Conservation (phyloP, 2,329 filamentous ascomycete species). For the Apiospora rasikravindrae region DNA sequence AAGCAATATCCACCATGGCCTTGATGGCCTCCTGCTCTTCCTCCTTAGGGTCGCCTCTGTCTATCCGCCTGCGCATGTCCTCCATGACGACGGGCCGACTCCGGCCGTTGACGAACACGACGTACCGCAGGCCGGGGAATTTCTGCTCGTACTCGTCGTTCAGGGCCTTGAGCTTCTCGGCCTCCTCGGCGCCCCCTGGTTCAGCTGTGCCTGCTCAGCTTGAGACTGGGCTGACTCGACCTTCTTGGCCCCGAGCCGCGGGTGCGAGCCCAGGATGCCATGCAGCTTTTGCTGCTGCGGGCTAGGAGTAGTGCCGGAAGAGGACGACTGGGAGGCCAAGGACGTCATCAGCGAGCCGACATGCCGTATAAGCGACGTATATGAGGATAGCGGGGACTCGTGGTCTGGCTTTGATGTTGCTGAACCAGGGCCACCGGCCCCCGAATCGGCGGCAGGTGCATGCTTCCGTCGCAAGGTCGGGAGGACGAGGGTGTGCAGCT, state of each 20-base stretch:
- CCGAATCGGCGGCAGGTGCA: constrained; percentile 80
- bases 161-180: constrained; percentile 60
- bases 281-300: constrained; percentile 61
- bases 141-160: constrained; percentile 80
- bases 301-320: constrained; percentile 37
- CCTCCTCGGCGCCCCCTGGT: constrained; percentile 57
- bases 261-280: constrained; percentile 79
- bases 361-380: constrained; percentile 70
- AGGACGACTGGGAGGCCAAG: constrained; percentile 56
- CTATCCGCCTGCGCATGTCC: constrained; percentile 80
- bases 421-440: constrained; percentile 61
- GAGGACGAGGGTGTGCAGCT: constrained; percentile 74
- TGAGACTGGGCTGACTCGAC: constrained; percentile 81
- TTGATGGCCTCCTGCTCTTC: constrained; percentile 78
- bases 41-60: constrained; percentile 64
- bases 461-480: constrained; percentile 61
- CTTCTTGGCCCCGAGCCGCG: constrained; percentile 80
- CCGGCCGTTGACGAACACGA: constrained; percentile 90
- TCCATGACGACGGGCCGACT: constrained; percentile 76
- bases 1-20: constrained; percentile 93
- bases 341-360: constrained; percentile 67
- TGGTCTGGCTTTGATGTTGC: not conserved
- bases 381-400: constrained; percentile 63
- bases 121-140: constrained; percentile 85
- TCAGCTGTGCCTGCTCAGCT: constrained; percentile 81